Evolutionary conservation across 768 basidiomycete genomes (phyloP).

Genomic region (Rubroboletus pulcherrimus): DNA sequence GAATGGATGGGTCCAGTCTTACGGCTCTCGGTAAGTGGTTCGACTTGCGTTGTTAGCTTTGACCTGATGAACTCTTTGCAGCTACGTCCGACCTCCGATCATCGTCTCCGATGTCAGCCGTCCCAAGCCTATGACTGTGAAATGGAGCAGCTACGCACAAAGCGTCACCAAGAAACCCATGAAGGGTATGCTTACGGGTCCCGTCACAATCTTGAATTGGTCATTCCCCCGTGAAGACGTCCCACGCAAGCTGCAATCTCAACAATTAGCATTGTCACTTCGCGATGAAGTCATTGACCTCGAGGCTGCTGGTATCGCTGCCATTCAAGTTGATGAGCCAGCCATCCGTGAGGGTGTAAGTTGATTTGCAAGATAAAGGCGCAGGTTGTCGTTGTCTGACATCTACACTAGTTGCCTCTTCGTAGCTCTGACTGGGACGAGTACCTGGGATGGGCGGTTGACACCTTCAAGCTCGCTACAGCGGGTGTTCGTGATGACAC

Average conservation of each 20-base stretch:
- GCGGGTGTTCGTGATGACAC: slow-evolving; percentile 92
- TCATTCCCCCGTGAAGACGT: slow-evolving; percentile 99
- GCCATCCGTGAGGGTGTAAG: slow-evolving; percentile 97
- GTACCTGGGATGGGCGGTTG: slow-evolving; percentile 97
- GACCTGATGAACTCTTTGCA: slow-evolving; percentile 24
- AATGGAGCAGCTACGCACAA: slow-evolving; percentile 96
- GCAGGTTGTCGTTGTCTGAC: neutral
- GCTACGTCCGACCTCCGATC: slow-evolving; percentile 97
- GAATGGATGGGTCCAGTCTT: slow-evolving; percentile 99
- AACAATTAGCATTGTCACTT: slow-evolving; percentile 96
- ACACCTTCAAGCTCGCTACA: slow-evolving; percentile 97
- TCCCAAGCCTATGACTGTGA: slow-evolving; percentile 88
- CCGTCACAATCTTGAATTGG: slow-evolving; percentile 99
- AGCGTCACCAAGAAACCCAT: slow-evolving; percentile 89
- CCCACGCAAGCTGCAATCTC: slow-evolving; percentile 92
- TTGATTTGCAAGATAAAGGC: slow-evolving; percentile 11
- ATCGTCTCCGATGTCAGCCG: slow-evolving; percentile 98
- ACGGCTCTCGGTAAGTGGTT: slow-evolving; percentile 83
- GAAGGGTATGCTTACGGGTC: slow-evolving; percentile 99
- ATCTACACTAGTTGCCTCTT: slow-evolving; percentile 70
- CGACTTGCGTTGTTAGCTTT: slow-evolving; percentile 2
- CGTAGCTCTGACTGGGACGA: slow-evolving; percentile 94
- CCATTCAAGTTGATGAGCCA: slow-evolving; percentile 99
- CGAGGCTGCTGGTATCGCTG: slow-evolving; percentile 92
- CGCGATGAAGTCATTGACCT: slow-evolving; percentile 98